These are phyloP conservation scores for Aspergillus brasiliensis DNA, from an alignment of 2,329 filamentous ascomycete genomes.

Conservation along the genomic window DNA sequence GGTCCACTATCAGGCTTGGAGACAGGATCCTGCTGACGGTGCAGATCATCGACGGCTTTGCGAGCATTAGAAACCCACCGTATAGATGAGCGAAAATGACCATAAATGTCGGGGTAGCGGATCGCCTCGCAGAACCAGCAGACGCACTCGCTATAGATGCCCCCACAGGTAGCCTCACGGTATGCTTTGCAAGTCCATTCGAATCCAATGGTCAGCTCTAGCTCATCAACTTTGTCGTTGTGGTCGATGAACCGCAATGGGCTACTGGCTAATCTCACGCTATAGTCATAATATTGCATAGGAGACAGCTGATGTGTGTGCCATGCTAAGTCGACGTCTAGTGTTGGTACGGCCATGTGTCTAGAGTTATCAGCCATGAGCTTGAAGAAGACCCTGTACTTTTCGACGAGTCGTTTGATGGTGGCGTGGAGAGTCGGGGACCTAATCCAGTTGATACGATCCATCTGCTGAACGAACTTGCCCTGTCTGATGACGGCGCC, in stretches of 20 bases:
- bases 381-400: conserved; percentile 49
- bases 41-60: background rate
- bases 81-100: background rate
- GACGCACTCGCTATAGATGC: conserved; percentile 7
- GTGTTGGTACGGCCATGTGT: conserved; percentile 36
- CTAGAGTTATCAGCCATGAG: conserved; percentile 41
- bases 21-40: background rate
- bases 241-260: conserved; percentile 66
- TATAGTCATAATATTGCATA: conserved; percentile 62
- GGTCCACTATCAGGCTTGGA: background rate
- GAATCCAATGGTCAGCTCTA: conserved; percentile 64
- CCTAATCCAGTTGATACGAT: conserved; percentile 74
- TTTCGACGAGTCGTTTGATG: conserved; percentile 64
- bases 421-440: conserved; percentile 65
- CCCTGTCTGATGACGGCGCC: conserved; percentile 47
- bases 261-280: conserved; percentile 40
- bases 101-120: background rate
- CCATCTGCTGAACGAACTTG: conserved; percentile 61
- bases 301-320: conserved; percentile 77
- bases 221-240: conserved; percentile 78
- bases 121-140: conserved; percentile 11
- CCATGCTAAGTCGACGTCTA: conserved; percentile 42
- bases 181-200: conserved; percentile 73
- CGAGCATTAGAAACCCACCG: background rate
- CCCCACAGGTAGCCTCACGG: conserved; percentile 40